Evolutionary conservation across 2,329 filamentous ascomycete species (phyloP).

Genomic region (Fusarium humuli): DNA sequence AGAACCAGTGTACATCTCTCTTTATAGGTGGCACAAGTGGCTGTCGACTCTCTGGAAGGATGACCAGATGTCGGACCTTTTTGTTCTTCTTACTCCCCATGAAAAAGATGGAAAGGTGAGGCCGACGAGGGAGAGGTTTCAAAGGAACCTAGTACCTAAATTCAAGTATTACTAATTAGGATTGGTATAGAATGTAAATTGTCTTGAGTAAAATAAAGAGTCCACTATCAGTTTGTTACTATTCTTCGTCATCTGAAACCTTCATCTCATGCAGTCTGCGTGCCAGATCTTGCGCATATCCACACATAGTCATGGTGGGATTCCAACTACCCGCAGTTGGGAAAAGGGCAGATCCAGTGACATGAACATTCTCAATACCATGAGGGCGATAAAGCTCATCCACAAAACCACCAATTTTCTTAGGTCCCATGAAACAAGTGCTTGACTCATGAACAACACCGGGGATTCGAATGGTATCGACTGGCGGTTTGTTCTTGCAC

Average conservation of each 20-base stretch:
- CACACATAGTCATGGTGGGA: conserved; percentile 4
- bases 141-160: too few species aligned
- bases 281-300: neutral
- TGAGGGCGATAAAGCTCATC: neutral
- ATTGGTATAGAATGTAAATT: neutral
- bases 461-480: neutral
- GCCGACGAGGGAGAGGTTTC: too few species aligned
- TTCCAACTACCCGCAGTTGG: conserved; percentile 6
- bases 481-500: neutral
- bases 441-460: conserved; percentile 2
- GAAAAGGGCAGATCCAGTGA: neutral
- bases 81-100: too few species aligned
- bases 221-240: neutral
- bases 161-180: too few species aligned
- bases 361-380: conserved; percentile 6
- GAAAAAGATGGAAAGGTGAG: too few species aligned
- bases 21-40: too few species aligned
- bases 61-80: too few species aligned
- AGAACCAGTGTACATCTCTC: too few species aligned
- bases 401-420: neutral
- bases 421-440: conserved; percentile 1
- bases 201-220: accelerated
- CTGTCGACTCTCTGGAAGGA: too few species aligned
- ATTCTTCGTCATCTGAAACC: neutral
- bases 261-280: neutral